A percentile compares a stretch with the other conserved stretches of the same genome.
These are phyloP conservation scores for Stachybotrys chlorohalonatus DNA, from an alignment of 2,329 filamentous ascomycete genomes.

Conservation along the genomic window DNA sequence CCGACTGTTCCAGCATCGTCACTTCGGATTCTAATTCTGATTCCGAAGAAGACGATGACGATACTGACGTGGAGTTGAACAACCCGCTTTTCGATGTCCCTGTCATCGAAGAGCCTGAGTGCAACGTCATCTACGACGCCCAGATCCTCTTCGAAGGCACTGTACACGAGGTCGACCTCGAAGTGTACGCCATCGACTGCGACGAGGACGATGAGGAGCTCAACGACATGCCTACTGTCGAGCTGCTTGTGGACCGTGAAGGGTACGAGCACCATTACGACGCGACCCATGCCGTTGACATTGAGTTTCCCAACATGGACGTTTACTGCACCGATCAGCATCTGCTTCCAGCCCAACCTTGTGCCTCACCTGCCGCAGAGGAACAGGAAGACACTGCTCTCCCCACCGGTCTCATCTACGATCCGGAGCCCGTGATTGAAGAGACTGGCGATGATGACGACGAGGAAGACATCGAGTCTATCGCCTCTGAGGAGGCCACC, in stretches of 20 bases:
- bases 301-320: constrained; percentile 14
- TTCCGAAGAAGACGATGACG: constrained; percentile 3
- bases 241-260: constrained; percentile 18
- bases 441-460: constrained; percentile 3
- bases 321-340: constrained; percentile 10
- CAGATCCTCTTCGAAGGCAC: constrained; percentile 6
- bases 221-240: constrained; percentile 16
- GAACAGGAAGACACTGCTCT: not conserved
- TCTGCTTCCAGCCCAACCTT: not conserved
- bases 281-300: constrained; percentile 10
- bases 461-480: not conserved
- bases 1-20: not conserved
- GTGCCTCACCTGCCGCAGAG: not conserved
- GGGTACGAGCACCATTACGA: constrained; percentile 14
- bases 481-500: not conserved
- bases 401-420: not conserved
- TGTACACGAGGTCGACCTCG: constrained; percentile 13
- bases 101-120: not conserved
- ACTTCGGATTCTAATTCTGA: not conserved
- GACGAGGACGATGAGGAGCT: constrained; percentile 12
- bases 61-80: constrained; percentile 5
- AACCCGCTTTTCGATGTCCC: constrained; percentile 8
- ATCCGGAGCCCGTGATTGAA: not conserved
- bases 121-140: constrained; percentile 18
- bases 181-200: constrained; percentile 15